phyloP scores from a whole-genome alignment of 2,329 filamentous ascomycete species.

The Cercospora sesami region DNA sequence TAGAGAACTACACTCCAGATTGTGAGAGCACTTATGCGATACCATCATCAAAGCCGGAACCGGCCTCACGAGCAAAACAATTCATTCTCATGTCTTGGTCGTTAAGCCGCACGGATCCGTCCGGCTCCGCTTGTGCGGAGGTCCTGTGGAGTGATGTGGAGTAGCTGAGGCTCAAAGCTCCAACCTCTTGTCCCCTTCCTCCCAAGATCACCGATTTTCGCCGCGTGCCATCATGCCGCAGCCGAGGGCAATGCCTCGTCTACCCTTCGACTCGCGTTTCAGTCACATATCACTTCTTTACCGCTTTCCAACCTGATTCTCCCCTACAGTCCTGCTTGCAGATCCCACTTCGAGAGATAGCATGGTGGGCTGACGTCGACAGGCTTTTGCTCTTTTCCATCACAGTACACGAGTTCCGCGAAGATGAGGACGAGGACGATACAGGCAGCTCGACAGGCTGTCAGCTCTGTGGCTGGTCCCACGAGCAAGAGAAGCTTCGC shows the following conservation, averaged over 20 bases:
- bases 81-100: background rate
- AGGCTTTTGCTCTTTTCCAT: background rate
- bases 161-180: background rate
- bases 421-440: constrained; percentile 23
- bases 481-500: constrained; percentile 45
- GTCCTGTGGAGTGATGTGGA: background rate
- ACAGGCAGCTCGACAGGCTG: constrained; percentile 24
- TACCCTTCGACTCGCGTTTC: background rate
- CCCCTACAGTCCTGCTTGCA: background rate
- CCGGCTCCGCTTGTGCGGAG: background rate
- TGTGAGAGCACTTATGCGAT: background rate
- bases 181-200: constrained; percentile 8
- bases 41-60: background rate
- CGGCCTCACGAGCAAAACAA: background rate
- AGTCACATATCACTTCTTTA: background rate
- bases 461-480: constrained; percentile 27
- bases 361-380: constrained; percentile 9
- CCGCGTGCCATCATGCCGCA: constrained; percentile 4
- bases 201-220: constrained; percentile 5
- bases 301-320: background rate
- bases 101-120: constrained; percentile 3
- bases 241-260: constrained; percentile 12
- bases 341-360: constrained; percentile 3
- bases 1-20: background rate
- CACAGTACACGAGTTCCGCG: background rate